These are phyloP conservation scores for Talaromyces trachyspermus DNA, from an alignment of 495 filamentous ascomycete genomes.

Conservation along the genomic window DNA sequence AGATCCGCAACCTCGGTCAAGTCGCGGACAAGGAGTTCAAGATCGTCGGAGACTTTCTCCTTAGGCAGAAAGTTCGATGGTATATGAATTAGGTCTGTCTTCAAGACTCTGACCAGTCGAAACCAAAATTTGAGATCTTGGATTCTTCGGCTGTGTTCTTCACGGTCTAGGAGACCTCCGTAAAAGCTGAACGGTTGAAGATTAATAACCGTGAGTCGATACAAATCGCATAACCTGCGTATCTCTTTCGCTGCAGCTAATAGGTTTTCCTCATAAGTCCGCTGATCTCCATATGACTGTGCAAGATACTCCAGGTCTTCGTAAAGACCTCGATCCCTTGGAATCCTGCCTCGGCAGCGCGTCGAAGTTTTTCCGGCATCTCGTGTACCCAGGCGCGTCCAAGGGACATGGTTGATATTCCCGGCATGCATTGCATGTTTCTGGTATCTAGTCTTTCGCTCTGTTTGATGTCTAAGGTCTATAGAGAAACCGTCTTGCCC, in stretches of 20 bases:
- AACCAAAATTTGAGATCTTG: constrained; percentile 63
- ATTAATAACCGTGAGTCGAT: constrained; percentile 48
- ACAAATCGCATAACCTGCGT: constrained; percentile 12
- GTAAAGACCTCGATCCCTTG: constrained; percentile 72
- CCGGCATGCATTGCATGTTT: no score
- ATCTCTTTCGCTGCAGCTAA: constrained; percentile 44
- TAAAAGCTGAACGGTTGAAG: constrained; percentile 77
- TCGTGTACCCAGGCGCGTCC: constrained; percentile 57
- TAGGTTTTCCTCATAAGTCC: constrained; percentile 26
- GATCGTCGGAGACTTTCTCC: constrained; percentile 49
- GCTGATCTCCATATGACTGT: neutral
- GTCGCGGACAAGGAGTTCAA: constrained; percentile 54
- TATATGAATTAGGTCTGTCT: constrained; percentile 64
- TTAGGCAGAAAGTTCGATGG: constrained; percentile 63
- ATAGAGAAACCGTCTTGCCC: no score
- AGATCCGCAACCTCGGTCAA: constrained; percentile 60
- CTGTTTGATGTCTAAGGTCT: no score
- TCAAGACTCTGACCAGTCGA: constrained; percentile 51
- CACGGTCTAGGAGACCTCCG: constrained; percentile 63
- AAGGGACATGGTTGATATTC: constrained; percentile 56
- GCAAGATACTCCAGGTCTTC: constrained; percentile 61
- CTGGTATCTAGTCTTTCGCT: no score
- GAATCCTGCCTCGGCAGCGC: constrained; percentile 58
- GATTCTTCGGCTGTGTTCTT: constrained; percentile 47
- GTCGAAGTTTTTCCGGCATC: constrained; percentile 56